phyloP scores from a whole-genome alignment of 495 filamentous ascomycete genomes.

The Penicillium ucsense region DNA sequence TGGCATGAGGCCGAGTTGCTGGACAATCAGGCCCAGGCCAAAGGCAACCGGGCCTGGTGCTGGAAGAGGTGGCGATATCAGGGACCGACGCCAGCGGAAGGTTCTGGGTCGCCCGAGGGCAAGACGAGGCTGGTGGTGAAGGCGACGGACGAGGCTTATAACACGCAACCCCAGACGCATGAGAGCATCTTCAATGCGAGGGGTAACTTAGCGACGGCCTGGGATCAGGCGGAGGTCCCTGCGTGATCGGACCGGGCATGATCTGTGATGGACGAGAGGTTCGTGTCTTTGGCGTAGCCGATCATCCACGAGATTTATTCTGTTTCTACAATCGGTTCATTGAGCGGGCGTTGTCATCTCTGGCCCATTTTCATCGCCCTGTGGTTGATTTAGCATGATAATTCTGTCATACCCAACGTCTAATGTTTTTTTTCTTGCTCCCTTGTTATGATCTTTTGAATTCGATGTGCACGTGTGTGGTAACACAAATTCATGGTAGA shows the following conservation, averaged over 20 bases:
- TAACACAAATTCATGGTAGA: no score
- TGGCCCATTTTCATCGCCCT: no score
- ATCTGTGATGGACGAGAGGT: no score
- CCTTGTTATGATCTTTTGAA: background rate
- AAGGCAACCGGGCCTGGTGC: background rate
- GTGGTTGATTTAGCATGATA: background rate
- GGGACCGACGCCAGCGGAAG: background rate
- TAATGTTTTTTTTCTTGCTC: background rate
- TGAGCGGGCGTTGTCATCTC: no score
- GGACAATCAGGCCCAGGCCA: background rate
- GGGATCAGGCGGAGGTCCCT: background rate
- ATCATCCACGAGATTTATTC: no score
- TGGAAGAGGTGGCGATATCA: background rate
- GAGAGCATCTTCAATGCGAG: background rate
- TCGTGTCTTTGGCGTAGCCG: no score
- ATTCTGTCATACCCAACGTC: background rate
- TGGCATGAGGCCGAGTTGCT: conserved; percentile 1
- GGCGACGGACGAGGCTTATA: conserved; percentile 1
- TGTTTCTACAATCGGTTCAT: no score
- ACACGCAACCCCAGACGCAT: background rate
- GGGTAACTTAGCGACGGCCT: conserved; percentile 1
- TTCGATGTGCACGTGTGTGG: no score
- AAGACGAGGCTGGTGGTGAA: background rate
- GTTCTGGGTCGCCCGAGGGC: background rate
- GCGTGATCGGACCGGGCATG: background rate